phyloP scores from a whole-genome alignment of 2,329 filamentous ascomycete species.

The Penicillium fuscoglaucum region DNA sequence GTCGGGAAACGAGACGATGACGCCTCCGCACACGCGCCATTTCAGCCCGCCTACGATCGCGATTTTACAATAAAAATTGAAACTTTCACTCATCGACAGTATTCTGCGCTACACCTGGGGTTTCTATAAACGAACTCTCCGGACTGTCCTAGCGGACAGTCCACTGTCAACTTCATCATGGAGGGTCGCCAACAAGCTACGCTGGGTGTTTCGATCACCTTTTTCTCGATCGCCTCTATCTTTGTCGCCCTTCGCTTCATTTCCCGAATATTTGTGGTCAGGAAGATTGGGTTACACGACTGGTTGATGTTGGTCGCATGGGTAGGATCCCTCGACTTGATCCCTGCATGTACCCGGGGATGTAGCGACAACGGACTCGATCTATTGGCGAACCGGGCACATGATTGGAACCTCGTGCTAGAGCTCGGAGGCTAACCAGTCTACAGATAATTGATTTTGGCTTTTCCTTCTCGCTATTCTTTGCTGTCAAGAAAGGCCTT shows the following conservation, averaged over 20 bases:
- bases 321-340: conserved; percentile 44
- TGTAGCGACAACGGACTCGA: conserved; percentile 3
- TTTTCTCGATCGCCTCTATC: conserved; percentile 65
- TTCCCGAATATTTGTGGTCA: conserved; percentile 71
- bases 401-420: conserved; percentile 4
- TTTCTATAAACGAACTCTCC: neutral
- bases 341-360: conserved; percentile 16
- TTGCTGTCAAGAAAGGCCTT: conserved; percentile 45
- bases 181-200: conserved; percentile 39
- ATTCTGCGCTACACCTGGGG: neutral
- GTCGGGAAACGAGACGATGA: conserved; percentile 8
- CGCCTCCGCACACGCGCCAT: neutral
- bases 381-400: neutral
- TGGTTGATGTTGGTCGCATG: conserved; percentile 78
- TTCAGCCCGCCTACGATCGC: neutral
- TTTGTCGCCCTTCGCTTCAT: conserved; percentile 75
- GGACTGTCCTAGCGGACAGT: conserved; percentile 4
- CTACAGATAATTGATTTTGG: conserved; percentile 46
- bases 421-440: conserved; percentile 2
- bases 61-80: neutral
- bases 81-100: neutral
- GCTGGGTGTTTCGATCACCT: conserved; percentile 45
- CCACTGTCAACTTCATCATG: conserved; percentile 24
- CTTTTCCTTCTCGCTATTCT: conserved; percentile 50
- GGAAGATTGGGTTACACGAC: conserved; percentile 72